Evolutionary conservation across 108 stramenopile species (phyloP), one percentile per base, ranked within the genome.

Genomic region (Mediolabrus comicus): DNA sequence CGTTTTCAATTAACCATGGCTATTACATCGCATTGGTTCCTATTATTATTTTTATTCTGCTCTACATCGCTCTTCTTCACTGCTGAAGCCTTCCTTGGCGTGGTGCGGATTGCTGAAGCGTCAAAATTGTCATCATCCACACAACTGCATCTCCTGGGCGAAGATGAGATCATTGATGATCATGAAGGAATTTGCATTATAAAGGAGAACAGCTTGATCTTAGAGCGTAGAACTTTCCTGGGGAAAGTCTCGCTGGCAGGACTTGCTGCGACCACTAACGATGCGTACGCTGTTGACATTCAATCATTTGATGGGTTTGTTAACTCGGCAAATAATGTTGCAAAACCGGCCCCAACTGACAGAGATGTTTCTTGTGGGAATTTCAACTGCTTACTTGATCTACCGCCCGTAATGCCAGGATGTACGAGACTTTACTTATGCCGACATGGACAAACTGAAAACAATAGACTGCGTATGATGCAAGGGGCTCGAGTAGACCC

Each of bases 401-500:
- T 92, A 11, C 88, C 91, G 12, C 87, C 91, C 19, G 46, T 87
- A 19, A 58, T 83, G 4, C 33, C 64, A 2, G 86, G 67, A n/a
- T 74, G 62, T 57, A 81, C 74, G 13, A 77, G 87, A 53, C 54
- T 92, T n/a, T 92, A 85, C 57, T 74, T 92, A 6, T 89, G 88
- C 36, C 86, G 91, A n/a, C 91, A 92, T 71, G 91, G 91, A 7
- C 91, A 92, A 69, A 92, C 91, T 2, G 91, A 92, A 73, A 89
- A 92, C 59, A 92, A 92, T 39, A 69, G 91, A 25, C 66, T 92
- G 29, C 76, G 82, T 46, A 46, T 78, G 28, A 86, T 92, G 9
- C 91, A 92, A 63, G 91, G 91, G 11, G 83, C 88, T 27, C 61
- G 86, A 56, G 81, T 88, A 0, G 85, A 91, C 54, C 86, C 90